A percentile compares a stretch with the other conserved stretches of the same genome.
These are phyloP conservation scores for Alectoria sarmentosa DNA, from an alignment of 495 filamentous ascomycete genomes.

Conservation along the genomic window DNA sequence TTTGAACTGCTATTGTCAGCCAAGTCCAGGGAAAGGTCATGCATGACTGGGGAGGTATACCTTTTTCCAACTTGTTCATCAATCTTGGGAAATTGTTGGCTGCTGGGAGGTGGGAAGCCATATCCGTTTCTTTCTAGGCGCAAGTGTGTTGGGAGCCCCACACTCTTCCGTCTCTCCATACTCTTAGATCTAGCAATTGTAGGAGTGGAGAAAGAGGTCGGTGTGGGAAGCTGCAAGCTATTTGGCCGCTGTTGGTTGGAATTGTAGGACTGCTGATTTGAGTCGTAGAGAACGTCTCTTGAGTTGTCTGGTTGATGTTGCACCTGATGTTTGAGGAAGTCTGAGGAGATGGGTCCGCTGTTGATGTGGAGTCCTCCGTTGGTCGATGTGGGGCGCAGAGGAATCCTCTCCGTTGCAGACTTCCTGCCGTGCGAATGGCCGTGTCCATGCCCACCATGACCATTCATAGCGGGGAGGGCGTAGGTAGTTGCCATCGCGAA, in stretches of 20 bases:
- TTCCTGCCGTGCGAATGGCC: slow-evolving; percentile 25
- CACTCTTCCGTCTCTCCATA: slow-evolving; percentile 26
- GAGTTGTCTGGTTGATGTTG: slow-evolving; percentile 11
- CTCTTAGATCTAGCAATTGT: slow-evolving; percentile 22
- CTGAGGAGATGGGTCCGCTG: background rate
- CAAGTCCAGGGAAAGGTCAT: background rate
- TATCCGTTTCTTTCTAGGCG: slow-evolving; percentile 23
- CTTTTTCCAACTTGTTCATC: slow-evolving; percentile 9
- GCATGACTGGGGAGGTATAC: background rate
- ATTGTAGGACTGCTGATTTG: background rate
- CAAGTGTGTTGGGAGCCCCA: slow-evolving; percentile 26
- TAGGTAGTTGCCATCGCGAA: slow-evolving; percentile 25
- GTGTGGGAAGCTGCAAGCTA: slow-evolving; percentile 14
- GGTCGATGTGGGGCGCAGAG: slow-evolving; percentile 14
- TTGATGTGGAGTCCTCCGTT: slow-evolving; percentile 18
- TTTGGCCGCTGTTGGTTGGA: slow-evolving; percentile 7
- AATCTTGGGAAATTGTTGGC: slow-evolving; percentile 9
- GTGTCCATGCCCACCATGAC: slow-evolving; percentile 12
- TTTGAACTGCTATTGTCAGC: slow-evolving; percentile 19
- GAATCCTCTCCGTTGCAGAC: slow-evolving; percentile 13
- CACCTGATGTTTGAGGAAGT: slow-evolving; percentile 9
- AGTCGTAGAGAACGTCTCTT: slow-evolving; percentile 1
- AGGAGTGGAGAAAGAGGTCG: slow-evolving; percentile 20
- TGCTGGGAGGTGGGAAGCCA: slow-evolving; percentile 15
- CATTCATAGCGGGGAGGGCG: slow-evolving; percentile 18